Evolutionary conservation across 257 asterid species (phyloP), one percentile per base, ranked within the genome.

Genomic region (Solanum phureja): DNA sequence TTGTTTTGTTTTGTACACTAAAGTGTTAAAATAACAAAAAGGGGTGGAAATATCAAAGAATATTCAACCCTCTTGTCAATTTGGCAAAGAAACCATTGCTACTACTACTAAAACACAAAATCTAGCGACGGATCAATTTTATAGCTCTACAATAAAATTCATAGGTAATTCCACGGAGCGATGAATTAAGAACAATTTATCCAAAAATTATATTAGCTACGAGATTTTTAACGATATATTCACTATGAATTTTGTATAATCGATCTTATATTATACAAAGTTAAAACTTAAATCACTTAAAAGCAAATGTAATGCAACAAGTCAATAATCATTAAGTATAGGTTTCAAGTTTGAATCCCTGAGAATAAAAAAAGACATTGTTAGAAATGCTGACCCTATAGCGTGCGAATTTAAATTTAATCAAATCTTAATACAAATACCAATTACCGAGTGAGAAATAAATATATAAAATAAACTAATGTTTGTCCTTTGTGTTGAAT

Each of bases 361-460:
- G 3, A 49, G 8, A 46, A 46, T 46, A 42, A 46, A 46, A 46
- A 46, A 46, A 4, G 1, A 46, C 7, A 19, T 46, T 4, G 19
- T 46, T 12, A 0, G 56, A 46, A 46, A 46, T 46, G 56, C 0
- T 42, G 2, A 11, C 13, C 49, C 49, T 42, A 3, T 42, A 42
- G 4, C 13, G 13, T 42, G 56, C 3, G 1, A 27, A 27, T 66
- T 27, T 0, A 27, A 11, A 66, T 66, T 66, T 66, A 27, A 27
- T 27, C 29, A 27, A 27, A 27, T 27, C 29, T 27, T 27, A 27
- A 27, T 27, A 66, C 0, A 3, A n/a, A 64, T 64, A 64, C 0
- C 7, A 0, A n/a, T n/a, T 2, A 12, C 0, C 8, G 14, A 9
- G 23, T 58, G 11, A n/a, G 8, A 49, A 49, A 49, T 14, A 46